Conservation (phyloP, 345 rosid genomes). For the Syzygium grande region DNA sequence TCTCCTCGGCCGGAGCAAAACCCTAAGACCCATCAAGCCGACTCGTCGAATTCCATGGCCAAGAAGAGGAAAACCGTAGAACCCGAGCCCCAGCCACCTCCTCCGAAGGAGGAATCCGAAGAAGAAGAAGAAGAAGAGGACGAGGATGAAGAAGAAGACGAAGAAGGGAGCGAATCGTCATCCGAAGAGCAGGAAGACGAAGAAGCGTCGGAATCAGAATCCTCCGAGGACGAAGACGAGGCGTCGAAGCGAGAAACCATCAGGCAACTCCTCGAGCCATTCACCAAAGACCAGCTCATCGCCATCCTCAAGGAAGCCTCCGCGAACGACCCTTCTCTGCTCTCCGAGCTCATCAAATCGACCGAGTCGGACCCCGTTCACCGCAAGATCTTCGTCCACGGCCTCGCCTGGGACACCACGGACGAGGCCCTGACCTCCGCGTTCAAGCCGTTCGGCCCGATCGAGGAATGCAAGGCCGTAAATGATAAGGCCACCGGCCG, state of each 20-base stretch:
- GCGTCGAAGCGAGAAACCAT: constrained; percentile 36
- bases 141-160: background rate
- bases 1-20: background rate
- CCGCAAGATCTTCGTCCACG: constrained; percentile 75
- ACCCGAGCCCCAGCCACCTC: constrained; percentile 24
- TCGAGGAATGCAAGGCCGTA: constrained; percentile 76
- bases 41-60: background rate
- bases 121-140: constrained; percentile 17
- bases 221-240: constrained; percentile 4
- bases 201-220: constrained; percentile 3
- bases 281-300: constrained; percentile 50
- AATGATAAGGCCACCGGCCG: constrained; percentile 53
- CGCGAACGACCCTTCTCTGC: constrained; percentile 29
- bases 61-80: background rate
- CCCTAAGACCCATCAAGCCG: background rate
- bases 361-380: constrained; percentile 62
- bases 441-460: constrained; percentile 60
- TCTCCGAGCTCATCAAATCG: constrained; percentile 26
- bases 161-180: background rate
- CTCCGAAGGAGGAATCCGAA: constrained; percentile 9
- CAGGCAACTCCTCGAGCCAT: constrained; percentile 52
- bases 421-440: constrained; percentile 41
- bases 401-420: constrained; percentile 76
- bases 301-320: constrained; percentile 50
- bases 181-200: constrained; percentile 6